Percentiles rank a stretch among this genome's conserved stretches.
phyloP scores from a whole-genome alignment of 2,329 filamentous ascomycete genomes.

The Scedosporium dehoogii region DNA sequence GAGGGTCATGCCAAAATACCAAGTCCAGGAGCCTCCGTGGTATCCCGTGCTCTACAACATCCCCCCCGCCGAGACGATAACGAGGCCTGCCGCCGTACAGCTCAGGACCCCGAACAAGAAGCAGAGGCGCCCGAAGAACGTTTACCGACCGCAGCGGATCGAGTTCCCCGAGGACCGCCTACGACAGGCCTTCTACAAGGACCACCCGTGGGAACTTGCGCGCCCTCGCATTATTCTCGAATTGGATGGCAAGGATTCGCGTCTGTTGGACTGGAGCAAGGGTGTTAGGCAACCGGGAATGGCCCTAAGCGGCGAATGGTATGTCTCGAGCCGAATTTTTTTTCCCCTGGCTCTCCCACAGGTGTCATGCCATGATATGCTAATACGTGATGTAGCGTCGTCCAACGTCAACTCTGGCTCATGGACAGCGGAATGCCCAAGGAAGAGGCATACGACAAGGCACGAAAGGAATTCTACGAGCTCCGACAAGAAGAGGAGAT shows the following conservation, averaged over 20 bases:
- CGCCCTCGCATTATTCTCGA: slow-evolving; percentile 79
- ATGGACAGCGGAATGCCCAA: slow-evolving; percentile 56
- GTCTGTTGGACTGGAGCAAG: slow-evolving; percentile 69
- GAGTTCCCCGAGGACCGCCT: slow-evolving; percentile 76
- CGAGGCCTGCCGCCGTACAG: slow-evolving; percentile 39
- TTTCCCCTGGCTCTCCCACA: background rate
- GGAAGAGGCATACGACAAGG: slow-evolving; percentile 70
- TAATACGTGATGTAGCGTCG: slow-evolving; percentile 50
- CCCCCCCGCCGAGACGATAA: slow-evolving; percentile 49
- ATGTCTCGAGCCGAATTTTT: slow-evolving; percentile 16
- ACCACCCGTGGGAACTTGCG: slow-evolving; percentile 96
- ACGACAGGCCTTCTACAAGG: slow-evolving; percentile 73
- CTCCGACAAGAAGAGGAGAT: slow-evolving; percentile 76
- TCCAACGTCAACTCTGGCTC: slow-evolving; percentile 84
- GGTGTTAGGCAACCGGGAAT: slow-evolving; percentile 64
- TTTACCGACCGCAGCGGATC: slow-evolving; percentile 74
- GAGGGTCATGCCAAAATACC: slow-evolving; percentile 23
- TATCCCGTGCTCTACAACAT: slow-evolving; percentile 39
- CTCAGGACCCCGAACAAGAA: slow-evolving; percentile 33
- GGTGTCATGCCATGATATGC: background rate
- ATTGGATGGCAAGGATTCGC: slow-evolving; percentile 70
- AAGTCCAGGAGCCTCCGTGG: slow-evolving; percentile 34
- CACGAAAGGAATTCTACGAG: slow-evolving; percentile 82
- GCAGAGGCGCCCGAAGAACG: slow-evolving; percentile 50
- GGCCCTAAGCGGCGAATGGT: slow-evolving; percentile 78